These are phyloP conservation scores for Plasmodium sp. DNA, from an alignment of 169 alveolate genomes.

Conservation along the genomic window DNA sequence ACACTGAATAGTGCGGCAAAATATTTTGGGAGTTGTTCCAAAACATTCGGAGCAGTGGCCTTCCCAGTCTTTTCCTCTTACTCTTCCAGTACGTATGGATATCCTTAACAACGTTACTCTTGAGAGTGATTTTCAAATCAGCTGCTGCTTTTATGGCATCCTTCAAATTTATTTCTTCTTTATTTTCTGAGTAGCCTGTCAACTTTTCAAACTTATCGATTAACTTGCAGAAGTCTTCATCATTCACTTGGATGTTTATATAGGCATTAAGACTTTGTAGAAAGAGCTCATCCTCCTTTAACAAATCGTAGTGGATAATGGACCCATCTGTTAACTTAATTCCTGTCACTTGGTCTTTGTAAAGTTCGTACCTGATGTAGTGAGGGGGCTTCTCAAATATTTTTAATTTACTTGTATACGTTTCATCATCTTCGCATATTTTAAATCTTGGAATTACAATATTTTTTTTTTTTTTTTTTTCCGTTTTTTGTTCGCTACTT, in stretches of 20 bases:
- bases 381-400: slow-evolving; percentile 82
- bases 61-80: slow-evolving; percentile 85
- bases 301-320: slow-evolving; percentile 84
- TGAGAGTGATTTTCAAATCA: slow-evolving; percentile 29
- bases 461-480: slow-evolving; percentile 53
- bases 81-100: slow-evolving; percentile 82
- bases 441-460: slow-evolving; percentile 67
- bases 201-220: slow-evolving; percentile 84
- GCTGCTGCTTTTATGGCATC: slow-evolving; percentile 76
- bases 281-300: slow-evolving; percentile 82
- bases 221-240: slow-evolving; percentile 77
- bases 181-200: slow-evolving; percentile 72
- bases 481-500: slow-evolving; percentile 21
- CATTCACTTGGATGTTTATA: slow-evolving; percentile 34
- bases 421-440: slow-evolving; percentile 53
- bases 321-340: slow-evolving; percentile 81
- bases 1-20: slow-evolving; percentile 87
- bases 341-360: slow-evolving; percentile 87
- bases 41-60: slow-evolving; percentile 87
- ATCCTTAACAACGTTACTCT: slow-evolving; percentile 63
- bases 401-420: slow-evolving; percentile 35
- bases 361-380: slow-evolving; percentile 87
- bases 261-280: slow-evolving; percentile 78
- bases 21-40: slow-evolving; percentile 88
- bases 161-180: slow-evolving; percentile 75